These are phyloP conservation scores for Fraxinus greggii DNA, from an alignment of 305 asterid genomes.

Conservation along the genomic window DNA sequence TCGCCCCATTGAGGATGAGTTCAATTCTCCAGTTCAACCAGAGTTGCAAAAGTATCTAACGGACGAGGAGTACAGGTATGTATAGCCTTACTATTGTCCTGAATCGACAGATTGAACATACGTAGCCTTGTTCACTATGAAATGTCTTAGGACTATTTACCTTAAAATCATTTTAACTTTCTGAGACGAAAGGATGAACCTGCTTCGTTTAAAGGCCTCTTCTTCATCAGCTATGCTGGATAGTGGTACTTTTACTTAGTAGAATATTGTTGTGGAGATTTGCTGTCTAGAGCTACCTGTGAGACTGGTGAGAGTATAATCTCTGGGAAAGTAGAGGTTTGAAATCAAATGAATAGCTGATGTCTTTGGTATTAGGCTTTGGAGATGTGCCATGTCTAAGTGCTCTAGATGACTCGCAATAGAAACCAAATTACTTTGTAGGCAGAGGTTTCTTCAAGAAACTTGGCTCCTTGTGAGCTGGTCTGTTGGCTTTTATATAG, in stretches of 20 bases:
- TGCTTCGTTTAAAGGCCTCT: neutral
- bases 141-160: neutral
- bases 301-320: neutral
- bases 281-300: neutral
- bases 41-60: slow-evolving; percentile 81
- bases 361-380: neutral
- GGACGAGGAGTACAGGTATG: slow-evolving; percentile 86
- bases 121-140: neutral
- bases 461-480: neutral
- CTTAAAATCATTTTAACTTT: neutral
- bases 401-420: neutral
- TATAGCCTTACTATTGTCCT: neutral
- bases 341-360: neutral
- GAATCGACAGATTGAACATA: neutral
- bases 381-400: neutral
- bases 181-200: neutral
- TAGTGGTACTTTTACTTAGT: neutral
- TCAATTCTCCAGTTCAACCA: slow-evolving; percentile 60
- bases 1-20: slow-evolving; percentile 84
- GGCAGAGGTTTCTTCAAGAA: neutral
- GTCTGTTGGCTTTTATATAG: neutral
- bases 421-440: neutral
- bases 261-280: neutral
- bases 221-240: neutral
- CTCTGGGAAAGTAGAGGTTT: neutral